phyloP scores from a whole-genome alignment of 768 basidiomycete species.

The Serendipita sp. region DNA sequence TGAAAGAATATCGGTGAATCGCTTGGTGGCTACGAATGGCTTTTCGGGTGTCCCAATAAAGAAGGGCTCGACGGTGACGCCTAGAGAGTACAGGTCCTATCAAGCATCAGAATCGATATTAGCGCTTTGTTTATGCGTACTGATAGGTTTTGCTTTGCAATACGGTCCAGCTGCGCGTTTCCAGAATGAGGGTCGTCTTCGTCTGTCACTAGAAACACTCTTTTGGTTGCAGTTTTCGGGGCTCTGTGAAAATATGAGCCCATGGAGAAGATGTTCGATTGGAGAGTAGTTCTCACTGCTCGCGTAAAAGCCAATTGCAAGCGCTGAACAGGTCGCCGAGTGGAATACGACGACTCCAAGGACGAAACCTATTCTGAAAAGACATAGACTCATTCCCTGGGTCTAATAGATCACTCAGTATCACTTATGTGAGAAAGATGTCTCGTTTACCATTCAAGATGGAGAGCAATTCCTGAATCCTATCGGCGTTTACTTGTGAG shows the following conservation, averaged over 20 bases:
- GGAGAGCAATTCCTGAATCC: constrained; percentile 60
- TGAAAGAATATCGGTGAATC: background rate
- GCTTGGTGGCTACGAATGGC: constrained; percentile 47
- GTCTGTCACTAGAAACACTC: constrained; percentile 86
- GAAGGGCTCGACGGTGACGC: constrained; percentile 71
- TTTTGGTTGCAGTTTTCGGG: constrained; percentile 77
- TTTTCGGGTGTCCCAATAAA: constrained; percentile 60
- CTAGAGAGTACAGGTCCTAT: constrained; percentile 68
- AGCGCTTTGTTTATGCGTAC: constrained; percentile 13
- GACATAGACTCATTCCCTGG: background rate
- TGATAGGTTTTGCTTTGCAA: constrained; percentile 25
- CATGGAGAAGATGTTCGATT: background rate
- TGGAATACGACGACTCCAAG: constrained; percentile 42
- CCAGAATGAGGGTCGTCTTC: constrained; percentile 57
- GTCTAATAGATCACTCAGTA: constrained; percentile 1
- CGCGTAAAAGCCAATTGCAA: constrained; percentile 77
- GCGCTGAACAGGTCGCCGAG: constrained; percentile 84
- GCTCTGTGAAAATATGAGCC: constrained; percentile 30
- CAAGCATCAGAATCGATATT: background rate
- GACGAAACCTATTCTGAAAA: constrained; percentile 47
- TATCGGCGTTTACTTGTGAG: constrained; percentile 58
- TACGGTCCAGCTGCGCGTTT: constrained; percentile 10
- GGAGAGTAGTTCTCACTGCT: constrained; percentile 39
- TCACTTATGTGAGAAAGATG: background rate
- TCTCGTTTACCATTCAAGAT: constrained; percentile 52